phyloP scores from a whole-genome alignment of 2,329 filamentous ascomycete species.

The Diaporthe australafricana region DNA sequence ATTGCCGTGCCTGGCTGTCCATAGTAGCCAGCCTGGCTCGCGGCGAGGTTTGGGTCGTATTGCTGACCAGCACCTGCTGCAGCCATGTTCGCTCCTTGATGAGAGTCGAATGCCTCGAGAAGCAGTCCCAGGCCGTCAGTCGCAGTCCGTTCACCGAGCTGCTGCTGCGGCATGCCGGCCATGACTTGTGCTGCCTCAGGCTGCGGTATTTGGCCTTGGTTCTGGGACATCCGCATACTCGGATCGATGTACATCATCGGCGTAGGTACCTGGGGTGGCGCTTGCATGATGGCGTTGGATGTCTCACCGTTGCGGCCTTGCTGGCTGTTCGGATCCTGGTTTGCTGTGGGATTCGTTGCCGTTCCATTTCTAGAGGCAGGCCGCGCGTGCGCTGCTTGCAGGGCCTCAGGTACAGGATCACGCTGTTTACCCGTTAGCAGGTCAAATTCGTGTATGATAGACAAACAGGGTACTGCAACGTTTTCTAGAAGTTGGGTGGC shows the following conservation, averaged over 20 bases:
- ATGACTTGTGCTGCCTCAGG: slow-evolving; percentile 38
- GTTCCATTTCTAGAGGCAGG: slow-evolving; percentile 30
- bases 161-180: slow-evolving; percentile 40
- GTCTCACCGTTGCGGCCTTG: slow-evolving; percentile 34
- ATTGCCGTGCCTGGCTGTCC: slow-evolving; percentile 38
- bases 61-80: slow-evolving; percentile 30
- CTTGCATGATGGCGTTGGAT: slow-evolving; percentile 38
- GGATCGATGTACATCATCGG: slow-evolving; percentile 42
- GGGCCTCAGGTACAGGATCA: slow-evolving; percentile 44
- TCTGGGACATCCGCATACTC: slow-evolving; percentile 39
- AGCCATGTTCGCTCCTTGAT: slow-evolving; percentile 42
- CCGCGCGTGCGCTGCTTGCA: slow-evolving; percentile 38
- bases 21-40: slow-evolving; percentile 39
- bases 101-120: slow-evolving; percentile 53
- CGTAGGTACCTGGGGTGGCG: slow-evolving; percentile 36
- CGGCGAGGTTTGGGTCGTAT: slow-evolving; percentile 34
- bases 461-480: slow-evolving; percentile 31
- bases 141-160: slow-evolving; percentile 39
- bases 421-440: slow-evolving; percentile 44
- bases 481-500: slow-evolving; percentile 8
- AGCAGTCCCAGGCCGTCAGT: slow-evolving; percentile 55
- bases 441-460: slow-evolving; percentile 36
- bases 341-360: slow-evolving; percentile 22
- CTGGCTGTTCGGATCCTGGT: slow-evolving; percentile 18
- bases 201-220: slow-evolving; percentile 37